These are phyloP conservation scores for Fusarium devonianum DNA, from an alignment of 2,329 filamentous ascomycete species.

Conservation along the genomic window DNA sequence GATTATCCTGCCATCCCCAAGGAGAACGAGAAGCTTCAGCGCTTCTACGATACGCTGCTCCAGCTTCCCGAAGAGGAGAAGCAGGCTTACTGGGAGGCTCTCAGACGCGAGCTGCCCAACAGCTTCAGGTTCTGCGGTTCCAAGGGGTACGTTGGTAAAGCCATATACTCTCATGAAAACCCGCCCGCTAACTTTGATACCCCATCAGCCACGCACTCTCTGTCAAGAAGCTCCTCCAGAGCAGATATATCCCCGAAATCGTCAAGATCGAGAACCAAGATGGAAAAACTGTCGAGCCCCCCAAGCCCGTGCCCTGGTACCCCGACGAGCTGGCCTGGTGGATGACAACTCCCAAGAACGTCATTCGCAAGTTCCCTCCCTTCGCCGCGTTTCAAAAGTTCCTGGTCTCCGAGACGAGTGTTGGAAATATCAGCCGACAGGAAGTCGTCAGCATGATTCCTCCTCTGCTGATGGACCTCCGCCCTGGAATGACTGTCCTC, in stretches of 20 bases:
- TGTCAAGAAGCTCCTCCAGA: constrained; percentile 86
- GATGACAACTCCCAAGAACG: constrained; percentile 97
- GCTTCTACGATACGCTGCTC: constrained; percentile 82
- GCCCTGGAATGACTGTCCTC: constrained; percentile 89
- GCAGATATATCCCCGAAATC: constrained; percentile 90
- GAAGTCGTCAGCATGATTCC: constrained; percentile 99
- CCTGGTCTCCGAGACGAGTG: constrained; percentile 93
- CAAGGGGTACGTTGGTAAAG: constrained; percentile 69
- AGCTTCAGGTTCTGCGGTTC: constrained; percentile 98
- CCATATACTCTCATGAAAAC: constrained; percentile 3
- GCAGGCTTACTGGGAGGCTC: constrained; percentile 80
- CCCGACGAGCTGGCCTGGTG: constrained; percentile 94
- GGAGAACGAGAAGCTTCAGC: constrained; percentile 83
- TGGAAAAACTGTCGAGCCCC: constrained; percentile 81
- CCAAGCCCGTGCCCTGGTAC: constrained; percentile 86
- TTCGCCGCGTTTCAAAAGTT: constrained; percentile 98
- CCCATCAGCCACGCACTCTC: constrained; percentile 79
- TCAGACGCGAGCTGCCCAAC: constrained; percentile 88
- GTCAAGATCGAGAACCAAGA: constrained; percentile 83
- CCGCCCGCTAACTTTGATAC: constrained; percentile 26
- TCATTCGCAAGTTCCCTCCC: constrained; percentile 90
- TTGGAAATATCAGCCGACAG: constrained; percentile 96
- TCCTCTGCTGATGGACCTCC: constrained; percentile 88
- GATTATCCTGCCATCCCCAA: constrained; percentile 64
- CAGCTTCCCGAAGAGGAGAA: constrained; percentile 81